Evolutionary conservation across 495 filamentous ascomycete species (phyloP).

Genomic region (Penicillium cataractarum): DNA sequence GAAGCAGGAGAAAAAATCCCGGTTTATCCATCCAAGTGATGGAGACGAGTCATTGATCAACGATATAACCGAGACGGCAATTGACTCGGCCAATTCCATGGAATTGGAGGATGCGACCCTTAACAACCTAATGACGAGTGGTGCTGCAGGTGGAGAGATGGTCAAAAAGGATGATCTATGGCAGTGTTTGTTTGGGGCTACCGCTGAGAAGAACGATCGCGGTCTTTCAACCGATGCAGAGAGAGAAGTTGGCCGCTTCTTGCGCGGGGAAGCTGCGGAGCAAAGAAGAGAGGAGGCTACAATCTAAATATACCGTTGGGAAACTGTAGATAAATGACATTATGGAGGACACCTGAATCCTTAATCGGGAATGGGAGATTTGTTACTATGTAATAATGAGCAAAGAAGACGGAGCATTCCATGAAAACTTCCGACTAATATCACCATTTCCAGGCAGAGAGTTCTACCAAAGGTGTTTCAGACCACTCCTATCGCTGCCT

Average conservation of each 20-base stretch:
- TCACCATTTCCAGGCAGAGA: neutral
- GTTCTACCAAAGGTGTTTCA: neutral
- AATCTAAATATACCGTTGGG: neutral
- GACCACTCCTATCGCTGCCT: neutral
- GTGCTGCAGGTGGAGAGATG: slow-evolving; percentile 74
- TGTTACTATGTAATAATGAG: no score
- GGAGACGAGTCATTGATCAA: slow-evolving; percentile 30
- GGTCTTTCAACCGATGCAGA: slow-evolving; percentile 32
- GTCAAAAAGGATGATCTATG: slow-evolving; percentile 82
- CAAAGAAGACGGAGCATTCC: neutral
- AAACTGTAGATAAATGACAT: neutral
- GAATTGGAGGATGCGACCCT: slow-evolving; percentile 75
- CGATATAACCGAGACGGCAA: slow-evolving; percentile 55
- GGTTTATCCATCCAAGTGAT: slow-evolving; percentile 23
- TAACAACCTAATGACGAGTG: slow-evolving; percentile 67
- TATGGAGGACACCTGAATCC: neutral
- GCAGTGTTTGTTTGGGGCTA: slow-evolving; percentile 79
- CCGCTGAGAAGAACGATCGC: slow-evolving; percentile 26
- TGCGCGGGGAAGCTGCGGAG: slow-evolving; percentile 53
- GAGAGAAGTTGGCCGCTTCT: slow-evolving; percentile 46
- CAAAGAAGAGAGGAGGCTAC: slow-evolving; percentile 31
- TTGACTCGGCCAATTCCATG: slow-evolving; percentile 81
- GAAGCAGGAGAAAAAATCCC: slow-evolving; percentile 28
- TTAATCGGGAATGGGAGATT: no score
- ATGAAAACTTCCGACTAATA: neutral